Evolutionary conservation across 768 basidiomycete genomes (phyloP).

Genomic region (Royoungia palumana): DNA sequence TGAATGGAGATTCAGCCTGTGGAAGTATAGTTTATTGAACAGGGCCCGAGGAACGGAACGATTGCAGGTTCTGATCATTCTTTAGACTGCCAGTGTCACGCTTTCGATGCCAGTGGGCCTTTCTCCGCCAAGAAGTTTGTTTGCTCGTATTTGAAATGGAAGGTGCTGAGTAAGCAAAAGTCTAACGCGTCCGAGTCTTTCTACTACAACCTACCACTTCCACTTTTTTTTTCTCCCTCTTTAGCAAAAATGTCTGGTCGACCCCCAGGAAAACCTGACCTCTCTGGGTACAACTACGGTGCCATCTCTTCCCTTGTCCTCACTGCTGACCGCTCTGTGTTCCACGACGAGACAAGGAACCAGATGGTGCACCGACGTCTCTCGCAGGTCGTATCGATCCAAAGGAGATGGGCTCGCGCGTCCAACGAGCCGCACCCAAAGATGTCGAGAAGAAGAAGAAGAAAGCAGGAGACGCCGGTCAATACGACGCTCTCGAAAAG

Average conservation of each 20-base stretch:
- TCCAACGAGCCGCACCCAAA: constrained; percentile 78
- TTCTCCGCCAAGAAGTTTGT: no score
- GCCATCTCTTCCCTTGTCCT: constrained; percentile 93
- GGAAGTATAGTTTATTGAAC: no score
- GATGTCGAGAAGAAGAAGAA: constrained; percentile 93
- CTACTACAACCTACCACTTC: background rate
- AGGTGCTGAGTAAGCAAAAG: constrained; percentile 14
- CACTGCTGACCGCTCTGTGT: constrained; percentile 82
- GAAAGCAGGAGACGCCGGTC: constrained; percentile 52
- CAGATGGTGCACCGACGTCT: constrained; percentile 93
- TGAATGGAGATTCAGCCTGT: no score
- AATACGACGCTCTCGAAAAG: constrained; percentile 55
- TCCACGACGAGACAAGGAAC: constrained; percentile 92
- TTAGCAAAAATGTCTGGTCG: constrained; percentile 37
- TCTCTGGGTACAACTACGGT: constrained; percentile 93
- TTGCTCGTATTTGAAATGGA: constrained; percentile 20
- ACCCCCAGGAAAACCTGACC: constrained; percentile 61
- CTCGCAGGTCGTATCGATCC: constrained; percentile 88
- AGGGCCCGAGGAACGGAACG: no score
- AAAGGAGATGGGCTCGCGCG: constrained; percentile 93
- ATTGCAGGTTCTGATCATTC: no score
- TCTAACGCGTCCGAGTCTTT: background rate
- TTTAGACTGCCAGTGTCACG: no score
- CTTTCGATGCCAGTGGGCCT: no score
- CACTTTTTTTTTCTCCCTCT: background rate